Conservation (phyloP, 208 protist genomes). For the Trypanosoma boissoni region DNA sequence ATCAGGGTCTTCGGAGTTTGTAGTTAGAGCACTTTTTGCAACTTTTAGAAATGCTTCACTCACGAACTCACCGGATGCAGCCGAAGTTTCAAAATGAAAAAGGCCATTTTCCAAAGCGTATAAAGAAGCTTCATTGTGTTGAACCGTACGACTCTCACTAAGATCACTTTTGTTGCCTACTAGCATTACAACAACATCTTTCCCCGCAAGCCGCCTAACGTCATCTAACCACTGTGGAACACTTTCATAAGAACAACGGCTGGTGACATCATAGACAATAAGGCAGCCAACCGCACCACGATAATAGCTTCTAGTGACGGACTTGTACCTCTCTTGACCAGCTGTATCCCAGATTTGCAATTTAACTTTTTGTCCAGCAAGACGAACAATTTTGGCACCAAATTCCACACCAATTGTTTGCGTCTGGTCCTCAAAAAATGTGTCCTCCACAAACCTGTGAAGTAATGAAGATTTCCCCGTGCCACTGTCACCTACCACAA, state of each 20-base stretch:
- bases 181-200: constrained; percentile 83
- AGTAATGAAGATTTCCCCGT: constrained; percentile 97
- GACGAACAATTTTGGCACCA: constrained; percentile 94
- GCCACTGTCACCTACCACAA: constrained; percentile 81
- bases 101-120: constrained; percentile 93
- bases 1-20: constrained; percentile 11
- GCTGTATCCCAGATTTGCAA: constrained; percentile 97
- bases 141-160: constrained; percentile 75
- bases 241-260: constrained; percentile 93
- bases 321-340: constrained; percentile 98
- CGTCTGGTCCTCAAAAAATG: constrained; percentile 92
- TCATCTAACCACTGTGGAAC: constrained; percentile 97
- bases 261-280: constrained; percentile 98
- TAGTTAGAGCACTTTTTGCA: constrained; percentile 42
- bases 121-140: constrained; percentile 92
- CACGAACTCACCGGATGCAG: constrained; percentile 92
- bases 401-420: constrained; percentile 99
- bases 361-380: constrained; percentile 92
- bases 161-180: constrained; percentile 95
- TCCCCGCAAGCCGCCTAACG: constrained; percentile 90
- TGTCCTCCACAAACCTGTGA: constrained; percentile 96
- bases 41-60: constrained; percentile 92
- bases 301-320: constrained; percentile 97
- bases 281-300: constrained; percentile 97
- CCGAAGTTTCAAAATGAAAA: constrained; percentile 90